Conservation (phyloP, 345 rosid genomes). For the Pistacia vera region DNA sequence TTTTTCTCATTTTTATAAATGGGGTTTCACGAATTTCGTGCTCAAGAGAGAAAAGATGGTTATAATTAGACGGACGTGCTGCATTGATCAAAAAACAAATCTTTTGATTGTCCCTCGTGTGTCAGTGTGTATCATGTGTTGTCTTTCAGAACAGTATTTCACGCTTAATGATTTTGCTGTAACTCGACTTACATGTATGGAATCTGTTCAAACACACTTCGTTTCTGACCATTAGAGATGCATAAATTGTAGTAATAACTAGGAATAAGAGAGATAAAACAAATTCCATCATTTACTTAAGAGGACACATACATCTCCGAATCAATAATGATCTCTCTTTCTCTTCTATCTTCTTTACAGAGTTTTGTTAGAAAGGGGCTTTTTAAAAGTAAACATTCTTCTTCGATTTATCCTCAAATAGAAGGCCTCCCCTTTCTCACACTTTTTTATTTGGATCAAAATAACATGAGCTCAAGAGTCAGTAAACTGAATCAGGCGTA, state of each 20-base stretch:
- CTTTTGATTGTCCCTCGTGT: background rate
- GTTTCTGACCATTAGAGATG: background rate
- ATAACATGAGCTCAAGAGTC: background rate
- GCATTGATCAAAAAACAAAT: too few relatives aligned
- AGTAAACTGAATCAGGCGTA: background rate
- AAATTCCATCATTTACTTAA: conserved; percentile 19
- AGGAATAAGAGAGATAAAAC: background rate
- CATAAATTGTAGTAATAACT: conserved; percentile 12
- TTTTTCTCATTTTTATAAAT: too few relatives aligned
- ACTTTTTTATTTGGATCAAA: background rate
- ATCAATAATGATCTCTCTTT: background rate
- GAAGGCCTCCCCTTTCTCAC: background rate
- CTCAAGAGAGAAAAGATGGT: background rate
- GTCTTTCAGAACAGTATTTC: conserved; percentile 18
- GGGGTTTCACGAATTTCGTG: too few relatives aligned
- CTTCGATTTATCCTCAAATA: conserved; percentile 13
- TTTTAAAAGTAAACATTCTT: background rate
- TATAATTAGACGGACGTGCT: too few relatives aligned
- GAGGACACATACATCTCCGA: background rate
- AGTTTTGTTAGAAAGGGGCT: background rate
- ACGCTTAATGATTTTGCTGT: conserved; percentile 23
- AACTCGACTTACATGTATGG: conserved; percentile 8
- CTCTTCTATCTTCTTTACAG: conserved; percentile 5
- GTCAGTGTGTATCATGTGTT: background rate
- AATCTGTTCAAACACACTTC: conserved; percentile 27